Conservation (phyloP, 192 early-diverging fungal genomes). For the Umbelopsis ramanniana region DNA sequence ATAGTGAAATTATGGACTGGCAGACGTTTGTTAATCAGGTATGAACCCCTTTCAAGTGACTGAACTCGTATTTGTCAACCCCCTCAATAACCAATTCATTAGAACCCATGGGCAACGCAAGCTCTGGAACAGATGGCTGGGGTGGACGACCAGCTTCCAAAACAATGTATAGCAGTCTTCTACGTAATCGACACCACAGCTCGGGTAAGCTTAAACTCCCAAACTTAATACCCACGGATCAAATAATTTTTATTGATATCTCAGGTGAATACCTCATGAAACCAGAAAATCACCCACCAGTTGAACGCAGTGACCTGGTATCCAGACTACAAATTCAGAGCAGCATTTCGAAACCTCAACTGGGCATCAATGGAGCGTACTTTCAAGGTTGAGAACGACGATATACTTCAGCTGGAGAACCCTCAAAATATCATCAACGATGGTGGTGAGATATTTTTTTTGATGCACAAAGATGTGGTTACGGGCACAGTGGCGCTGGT, state of each 20-base stretch:
- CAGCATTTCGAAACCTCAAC: slow-evolving; percentile 4
- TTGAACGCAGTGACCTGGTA: slow-evolving; percentile 1
- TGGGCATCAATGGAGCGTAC: not conserved
- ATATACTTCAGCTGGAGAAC: not conserved
- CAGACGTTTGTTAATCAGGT: not conserved
- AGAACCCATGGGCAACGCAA: not conserved
- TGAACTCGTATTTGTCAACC: not conserved
- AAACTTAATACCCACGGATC: not conserved
- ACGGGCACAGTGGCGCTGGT: not conserved
- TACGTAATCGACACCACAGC: not conserved
- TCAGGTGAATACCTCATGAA: not conserved
- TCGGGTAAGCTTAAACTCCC: not conserved
- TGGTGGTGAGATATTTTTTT: slow-evolving; percentile 6
- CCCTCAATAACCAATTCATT: not conserved
- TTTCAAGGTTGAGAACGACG: not conserved
- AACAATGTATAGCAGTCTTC: not conserved
- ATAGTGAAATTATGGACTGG: not conserved
- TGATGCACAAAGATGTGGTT: not conserved
- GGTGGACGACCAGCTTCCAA: not conserved
- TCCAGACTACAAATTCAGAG: slow-evolving; percentile 1
- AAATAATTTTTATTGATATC: not conserved
- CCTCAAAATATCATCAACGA: not conserved
- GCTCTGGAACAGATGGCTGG: not conserved
- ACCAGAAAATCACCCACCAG: not conserved
- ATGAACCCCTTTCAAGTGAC: not conserved